Conservation (phyloP, 2,329 filamentous ascomycete genomes). For the Alternaria burnsii region DNA sequence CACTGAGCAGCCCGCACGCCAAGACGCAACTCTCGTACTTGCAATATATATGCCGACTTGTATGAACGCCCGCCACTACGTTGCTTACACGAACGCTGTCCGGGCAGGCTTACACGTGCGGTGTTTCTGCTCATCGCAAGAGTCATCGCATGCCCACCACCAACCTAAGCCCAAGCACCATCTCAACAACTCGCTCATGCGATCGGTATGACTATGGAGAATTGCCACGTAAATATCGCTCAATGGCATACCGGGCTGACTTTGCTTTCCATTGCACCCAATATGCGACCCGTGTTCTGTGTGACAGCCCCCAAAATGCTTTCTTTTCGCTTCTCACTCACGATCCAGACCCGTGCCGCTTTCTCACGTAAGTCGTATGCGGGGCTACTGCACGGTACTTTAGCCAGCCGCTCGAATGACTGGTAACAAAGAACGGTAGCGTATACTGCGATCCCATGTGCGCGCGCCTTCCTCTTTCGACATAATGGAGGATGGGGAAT, state of each 20-base stretch:
- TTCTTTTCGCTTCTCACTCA: not conserved
- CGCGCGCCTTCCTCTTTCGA: not conserved
- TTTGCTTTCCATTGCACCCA: not conserved
- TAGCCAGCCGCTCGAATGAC: conserved; percentile 12
- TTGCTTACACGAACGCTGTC: not conserved
- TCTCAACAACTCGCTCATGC: not conserved
- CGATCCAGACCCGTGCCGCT: conserved; percentile 7
- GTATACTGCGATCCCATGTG: not conserved
- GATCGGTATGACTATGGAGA: conserved; percentile 2
- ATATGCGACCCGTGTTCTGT: not conserved
- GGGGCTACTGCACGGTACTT: conserved; percentile 5
- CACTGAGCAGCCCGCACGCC: not conserved
- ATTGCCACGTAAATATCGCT: conserved; percentile 4
- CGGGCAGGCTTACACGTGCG: not conserved
- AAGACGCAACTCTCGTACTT: not conserved
- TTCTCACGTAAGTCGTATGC: conserved; percentile 8
- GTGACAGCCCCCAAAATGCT: conserved; percentile 2
- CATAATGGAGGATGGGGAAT: not conserved
- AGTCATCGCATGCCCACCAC: not conserved
- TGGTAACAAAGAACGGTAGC: conserved; percentile 7
- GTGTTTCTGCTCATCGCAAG: not conserved
- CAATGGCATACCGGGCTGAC: conserved; percentile 5
- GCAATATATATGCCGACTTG: not conserved
- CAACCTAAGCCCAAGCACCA: not conserved
- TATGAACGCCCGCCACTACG: not conserved